Conservation (phyloP, 148 eudicot species). For the Linanthus parryae region DNA sequence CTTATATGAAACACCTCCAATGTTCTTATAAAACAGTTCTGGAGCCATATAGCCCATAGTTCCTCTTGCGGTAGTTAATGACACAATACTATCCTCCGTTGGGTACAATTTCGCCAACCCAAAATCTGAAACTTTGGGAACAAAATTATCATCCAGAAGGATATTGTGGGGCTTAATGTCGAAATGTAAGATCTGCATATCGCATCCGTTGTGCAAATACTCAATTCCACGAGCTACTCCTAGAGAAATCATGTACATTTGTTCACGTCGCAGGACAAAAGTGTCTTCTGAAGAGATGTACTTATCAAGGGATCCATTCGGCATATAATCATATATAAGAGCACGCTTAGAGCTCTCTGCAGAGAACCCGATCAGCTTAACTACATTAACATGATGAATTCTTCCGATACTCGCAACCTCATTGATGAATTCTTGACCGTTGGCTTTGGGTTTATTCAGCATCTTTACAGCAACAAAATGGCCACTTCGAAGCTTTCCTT, state of each 20-base stretch:
- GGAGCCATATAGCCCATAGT: slow-evolving; percentile 7
- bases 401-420: slow-evolving; percentile 5
- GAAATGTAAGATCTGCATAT: slow-evolving; percentile 5
- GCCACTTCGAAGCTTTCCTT: slow-evolving; percentile 9
- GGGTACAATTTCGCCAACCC: slow-evolving; percentile 9
- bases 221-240: slow-evolving; percentile 3
- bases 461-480: slow-evolving; percentile 1
- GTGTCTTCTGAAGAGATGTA: not conserved
- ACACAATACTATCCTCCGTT: slow-evolving; percentile 4
- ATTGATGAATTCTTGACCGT: slow-evolving; percentile 8
- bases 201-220: slow-evolving; percentile 5
- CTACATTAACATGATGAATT: slow-evolving; percentile 7
- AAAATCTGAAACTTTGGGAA: slow-evolving; percentile 9
- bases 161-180: slow-evolving; percentile 11
- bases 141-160: not conserved
- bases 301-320: slow-evolving; percentile 2
- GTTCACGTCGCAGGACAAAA: not conserved
- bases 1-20: slow-evolving; percentile 6
- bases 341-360: slow-evolving; percentile 7
- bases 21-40: slow-evolving; percentile 4
- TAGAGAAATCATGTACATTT: not conserved
- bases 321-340: too few relatives aligned
- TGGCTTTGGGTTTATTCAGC: not conserved
- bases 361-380: not conserved
- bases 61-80: slow-evolving; percentile 5